These are phyloP conservation scores for Backusella tuberculispora DNA, from an alignment of 192 early-diverging fungal genomes.

Conservation along the genomic window DNA sequence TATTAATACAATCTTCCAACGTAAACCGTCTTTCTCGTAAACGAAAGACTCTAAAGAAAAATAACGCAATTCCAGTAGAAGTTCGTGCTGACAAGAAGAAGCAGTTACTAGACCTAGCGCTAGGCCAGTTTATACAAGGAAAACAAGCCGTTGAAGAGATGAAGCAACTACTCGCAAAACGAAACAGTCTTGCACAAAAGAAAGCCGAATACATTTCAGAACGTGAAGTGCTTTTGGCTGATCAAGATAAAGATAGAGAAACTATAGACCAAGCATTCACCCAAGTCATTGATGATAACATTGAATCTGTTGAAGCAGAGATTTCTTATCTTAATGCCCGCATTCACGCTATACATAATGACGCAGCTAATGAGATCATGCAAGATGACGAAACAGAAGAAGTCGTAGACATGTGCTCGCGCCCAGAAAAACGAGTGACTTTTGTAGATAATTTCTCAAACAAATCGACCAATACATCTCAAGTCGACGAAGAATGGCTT, in stretches of 20 bases:
- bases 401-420: conserved; percentile 23
- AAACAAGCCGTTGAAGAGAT: conserved; percentile 52
- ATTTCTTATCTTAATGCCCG: conserved; percentile 54
- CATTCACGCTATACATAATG: conserved; percentile 53
- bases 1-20: conserved; percentile 25
- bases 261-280: conserved; percentile 28
- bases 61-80: conserved; percentile 11
- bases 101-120: conserved; percentile 49
- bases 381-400: conserved; percentile 17
- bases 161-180: conserved; percentile 49
- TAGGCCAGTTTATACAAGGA: conserved; percentile 54
- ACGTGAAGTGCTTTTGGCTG: conserved; percentile 45
- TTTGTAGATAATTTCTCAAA: conserved; percentile 35
- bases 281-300: conserved; percentile 57
- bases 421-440: conserved; percentile 34
- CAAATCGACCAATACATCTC: neutral
- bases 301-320: conserved; percentile 56
- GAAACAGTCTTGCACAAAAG: conserved; percentile 45
- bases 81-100: conserved; percentile 51
- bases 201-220: conserved; percentile 52
- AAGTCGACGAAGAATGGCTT: conserved; percentile 28
- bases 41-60: neutral
- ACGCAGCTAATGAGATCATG: conserved; percentile 42
- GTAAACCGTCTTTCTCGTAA: conserved; percentile 18
- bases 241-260: conserved; percentile 18